Conservation (phyloP, 73 alveolate species). For the Paramecium sonneborni region DNA sequence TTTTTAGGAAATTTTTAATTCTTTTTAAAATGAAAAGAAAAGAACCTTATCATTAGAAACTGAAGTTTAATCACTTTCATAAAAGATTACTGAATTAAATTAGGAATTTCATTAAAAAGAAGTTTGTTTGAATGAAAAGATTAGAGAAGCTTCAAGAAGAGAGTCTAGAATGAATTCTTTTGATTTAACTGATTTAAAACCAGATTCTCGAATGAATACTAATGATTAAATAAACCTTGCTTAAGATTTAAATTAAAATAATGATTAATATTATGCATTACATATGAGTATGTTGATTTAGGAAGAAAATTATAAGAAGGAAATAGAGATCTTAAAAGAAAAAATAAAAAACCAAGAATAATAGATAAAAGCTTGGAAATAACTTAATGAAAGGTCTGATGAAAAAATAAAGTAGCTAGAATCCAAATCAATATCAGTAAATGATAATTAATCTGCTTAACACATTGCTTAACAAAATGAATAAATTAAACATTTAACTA, state of each 20-base stretch:
- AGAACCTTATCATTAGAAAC: background rate
- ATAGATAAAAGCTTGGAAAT: background rate
- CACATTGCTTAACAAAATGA: constrained; percentile 1
- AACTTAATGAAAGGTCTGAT: background rate
- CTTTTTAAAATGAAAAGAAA: background rate
- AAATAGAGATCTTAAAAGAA: background rate
- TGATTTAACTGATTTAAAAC: background rate
- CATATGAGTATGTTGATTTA: background rate
- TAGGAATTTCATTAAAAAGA: background rate
- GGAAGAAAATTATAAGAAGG: background rate
- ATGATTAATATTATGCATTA: background rate
- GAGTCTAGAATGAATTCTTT: background rate
- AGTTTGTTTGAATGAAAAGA: background rate
- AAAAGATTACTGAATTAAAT: background rate
- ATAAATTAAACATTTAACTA: background rate
- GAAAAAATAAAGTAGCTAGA: background rate
- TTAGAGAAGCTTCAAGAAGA: constrained; percentile 1
- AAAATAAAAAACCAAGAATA: background rate
- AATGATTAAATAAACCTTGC: background rate
- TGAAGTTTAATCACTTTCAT: background rate
- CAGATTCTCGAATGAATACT: background rate
- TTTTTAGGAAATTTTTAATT: background rate
- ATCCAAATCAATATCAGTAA: background rate
- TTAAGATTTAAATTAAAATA: background rate
- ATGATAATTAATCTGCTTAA: background rate